Conservation (phyloP, 179 eudicot genomes). For the Spergularia azorica region DNA sequence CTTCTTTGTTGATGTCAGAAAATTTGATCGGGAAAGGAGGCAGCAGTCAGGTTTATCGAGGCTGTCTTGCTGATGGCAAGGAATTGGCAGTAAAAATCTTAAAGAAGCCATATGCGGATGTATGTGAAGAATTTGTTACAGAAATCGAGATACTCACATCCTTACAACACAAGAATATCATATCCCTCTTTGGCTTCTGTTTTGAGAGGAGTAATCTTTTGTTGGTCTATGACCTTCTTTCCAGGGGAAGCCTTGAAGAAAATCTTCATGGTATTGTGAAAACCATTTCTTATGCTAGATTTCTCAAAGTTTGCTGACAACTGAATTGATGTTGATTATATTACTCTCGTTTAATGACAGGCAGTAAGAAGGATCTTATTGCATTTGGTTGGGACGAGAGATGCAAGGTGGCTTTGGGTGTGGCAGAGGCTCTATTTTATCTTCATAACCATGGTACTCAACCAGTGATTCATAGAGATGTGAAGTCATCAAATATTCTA, state of each 20-base stretch:
- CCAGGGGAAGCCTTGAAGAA: conserved; percentile 89
- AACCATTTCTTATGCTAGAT: neutral
- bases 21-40: conserved; percentile 91
- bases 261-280: conserved; percentile 65
- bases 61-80: conserved; percentile 67
- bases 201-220: conserved; percentile 64
- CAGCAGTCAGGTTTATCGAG: conserved; percentile 75
- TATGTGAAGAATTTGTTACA: conserved; percentile 56
- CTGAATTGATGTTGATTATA: conserved; percentile 1
- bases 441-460: conserved; percentile 50
- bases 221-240: conserved; percentile 75
- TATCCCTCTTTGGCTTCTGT: conserved; percentile 81
- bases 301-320: neutral
- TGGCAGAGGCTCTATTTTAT: conserved; percentile 78
- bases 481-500: conserved; percentile 86
- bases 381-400: conserved; percentile 77
- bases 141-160: conserved; percentile 80
- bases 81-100: conserved; percentile 82
- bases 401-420: conserved; percentile 82
- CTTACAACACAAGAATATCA: conserved; percentile 70
- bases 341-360: conserved; percentile 35
- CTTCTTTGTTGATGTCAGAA: conserved; percentile 41
- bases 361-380: conserved; percentile 41
- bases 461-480: conserved; percentile 83
- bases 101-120: conserved; percentile 56